Evolutionary conservation across 768 basidiomycete species (phyloP), one percentile per base, ranked within the genome.

Genomic region (Ephemerocybe angulata): DNA sequence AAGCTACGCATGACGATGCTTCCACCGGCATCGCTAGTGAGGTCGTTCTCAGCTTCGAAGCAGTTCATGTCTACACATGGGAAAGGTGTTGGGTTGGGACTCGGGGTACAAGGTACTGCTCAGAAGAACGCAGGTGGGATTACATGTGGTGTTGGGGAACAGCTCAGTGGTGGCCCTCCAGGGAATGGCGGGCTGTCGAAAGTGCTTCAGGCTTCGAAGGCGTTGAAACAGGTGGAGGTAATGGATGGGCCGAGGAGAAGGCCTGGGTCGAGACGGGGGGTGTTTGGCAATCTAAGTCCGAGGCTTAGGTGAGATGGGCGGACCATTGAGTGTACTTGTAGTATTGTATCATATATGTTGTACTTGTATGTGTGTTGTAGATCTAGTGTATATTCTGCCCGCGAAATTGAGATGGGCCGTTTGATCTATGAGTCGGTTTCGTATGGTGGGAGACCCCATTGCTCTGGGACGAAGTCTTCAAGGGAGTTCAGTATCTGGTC

Each of bases 401-500:
- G 33, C 17, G 8, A 35, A 8, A 35, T 35, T 35, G 33, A 35
- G 21, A 54, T 21, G 42, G 25, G 21, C 5, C 29, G n/a, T 22
- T 6, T 12, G 8, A 12, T 3, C 51, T 27, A 31, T 4, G 55
- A 24, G 13, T 50, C 30, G 21, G 4, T 11, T 27, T 56, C 49
- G 63, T 87, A 93, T 11, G 88, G 79, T 19, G 91, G 91, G 27
- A 93, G 72, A 2, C 90, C 92, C 89, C 90, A 94, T 38, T 86
- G 74, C 58, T 90, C 86, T 1, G 91, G 90, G n/a, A 74, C 72
- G 60, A 95, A 93, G 4, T 86, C 79, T 58, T 86, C 83, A 13
- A 94, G 64, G 4, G 87, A 85, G 40, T 62, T 64, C 5, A 93
- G 65, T 1, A 76, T 77, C 61, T 82, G 76, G 61, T 91, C 85